A percentile compares a stretch with the other conserved stretches of the same genome.
Evolutionary conservation across 2,329 filamentous ascomycete species (phyloP).

Genomic region (Orbilia oligospora): DNA sequence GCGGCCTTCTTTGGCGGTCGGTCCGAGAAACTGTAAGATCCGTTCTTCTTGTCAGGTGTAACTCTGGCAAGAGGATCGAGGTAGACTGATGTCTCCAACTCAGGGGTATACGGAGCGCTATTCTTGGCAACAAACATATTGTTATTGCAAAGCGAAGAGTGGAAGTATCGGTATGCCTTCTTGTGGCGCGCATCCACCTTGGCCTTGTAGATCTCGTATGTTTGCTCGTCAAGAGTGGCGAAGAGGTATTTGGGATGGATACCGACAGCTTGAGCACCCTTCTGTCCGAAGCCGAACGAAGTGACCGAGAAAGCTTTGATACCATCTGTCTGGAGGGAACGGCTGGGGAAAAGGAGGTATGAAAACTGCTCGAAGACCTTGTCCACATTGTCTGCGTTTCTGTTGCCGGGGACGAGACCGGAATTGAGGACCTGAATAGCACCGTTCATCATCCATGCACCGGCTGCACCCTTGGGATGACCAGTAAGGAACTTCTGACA

Average conservation of each 20-base stretch:
- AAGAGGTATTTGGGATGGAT: slow-evolving; percentile 97
- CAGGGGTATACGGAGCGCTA: slow-evolving; percentile 89
- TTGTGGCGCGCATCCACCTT: slow-evolving; percentile 96
- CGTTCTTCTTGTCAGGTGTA: slow-evolving; percentile 85
- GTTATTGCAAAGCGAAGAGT: slow-evolving; percentile 98
- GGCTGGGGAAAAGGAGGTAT: slow-evolving; percentile 96
- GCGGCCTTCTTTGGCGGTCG: slow-evolving; percentile 77
- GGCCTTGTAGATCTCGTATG: slow-evolving; percentile 83
- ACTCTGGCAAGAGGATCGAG: slow-evolving; percentile 95
- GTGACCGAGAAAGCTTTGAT: slow-evolving; percentile 99
- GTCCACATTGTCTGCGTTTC: slow-evolving; percentile 98
- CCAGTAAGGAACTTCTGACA: slow-evolving; percentile 99
- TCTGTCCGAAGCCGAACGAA: slow-evolving; percentile 99
- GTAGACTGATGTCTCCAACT: slow-evolving; percentile 87
- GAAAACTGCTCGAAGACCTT: slow-evolving; percentile 97
- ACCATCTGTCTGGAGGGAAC: slow-evolving; percentile 95
- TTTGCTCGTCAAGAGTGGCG: slow-evolving; percentile 88
- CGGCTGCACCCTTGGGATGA: slow-evolving; percentile 98
- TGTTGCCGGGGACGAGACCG: slow-evolving; percentile 94
- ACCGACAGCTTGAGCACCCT: slow-evolving; percentile 97
- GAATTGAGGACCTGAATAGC: slow-evolving; percentile 94
- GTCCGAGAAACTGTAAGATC: slow-evolving; percentile 80
- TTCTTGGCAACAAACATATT: slow-evolving; percentile 96
- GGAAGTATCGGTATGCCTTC: slow-evolving; percentile 99
- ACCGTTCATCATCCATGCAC: slow-evolving; percentile 99